These are phyloP conservation scores for Botrytis pseudocinerea DNA, from an alignment of 2,329 filamentous ascomycete species.

Conservation along the genomic window DNA sequence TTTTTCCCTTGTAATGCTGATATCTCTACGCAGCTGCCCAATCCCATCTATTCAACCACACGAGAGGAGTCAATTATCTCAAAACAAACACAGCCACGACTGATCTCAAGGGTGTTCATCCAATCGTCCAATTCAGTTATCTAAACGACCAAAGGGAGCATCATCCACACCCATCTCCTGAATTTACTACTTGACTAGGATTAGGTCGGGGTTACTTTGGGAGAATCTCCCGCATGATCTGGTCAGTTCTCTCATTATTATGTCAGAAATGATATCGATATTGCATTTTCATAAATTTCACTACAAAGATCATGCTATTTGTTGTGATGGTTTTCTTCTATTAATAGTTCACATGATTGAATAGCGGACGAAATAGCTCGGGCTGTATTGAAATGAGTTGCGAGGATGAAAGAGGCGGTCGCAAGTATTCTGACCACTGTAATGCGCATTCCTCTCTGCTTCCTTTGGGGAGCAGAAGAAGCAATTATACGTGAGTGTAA, in stretches of 20 bases:
- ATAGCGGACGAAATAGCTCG: background rate
- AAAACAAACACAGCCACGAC: conserved; percentile 23
- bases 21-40: background rate
- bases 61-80: conserved; percentile 8
- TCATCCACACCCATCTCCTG: conserved; percentile 2
- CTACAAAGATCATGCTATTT: background rate
- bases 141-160: background rate
- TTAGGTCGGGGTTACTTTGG: conserved; percentile 12
- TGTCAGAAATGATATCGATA: conserved; percentile 7
- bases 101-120: conserved; percentile 2
- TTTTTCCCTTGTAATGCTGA: conserved; percentile 3
- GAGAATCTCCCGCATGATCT: conserved; percentile 23
- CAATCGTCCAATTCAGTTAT: background rate
- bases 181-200: conserved; percentile 17
- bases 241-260: conserved; percentile 9
- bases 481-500: background rate
- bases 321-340: background rate
- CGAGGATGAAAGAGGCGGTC: background rate
- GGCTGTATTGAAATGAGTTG: background rate
- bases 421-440: conserved; percentile 11
- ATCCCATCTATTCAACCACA: conserved; percentile 3
- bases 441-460: conserved; percentile 4
- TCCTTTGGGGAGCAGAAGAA: background rate
- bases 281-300: background rate
- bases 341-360: conserved; percentile 19